Evolutionary conservation across 208 protist species (phyloP).

Genomic region (Trypanosoma theileri): DNA sequence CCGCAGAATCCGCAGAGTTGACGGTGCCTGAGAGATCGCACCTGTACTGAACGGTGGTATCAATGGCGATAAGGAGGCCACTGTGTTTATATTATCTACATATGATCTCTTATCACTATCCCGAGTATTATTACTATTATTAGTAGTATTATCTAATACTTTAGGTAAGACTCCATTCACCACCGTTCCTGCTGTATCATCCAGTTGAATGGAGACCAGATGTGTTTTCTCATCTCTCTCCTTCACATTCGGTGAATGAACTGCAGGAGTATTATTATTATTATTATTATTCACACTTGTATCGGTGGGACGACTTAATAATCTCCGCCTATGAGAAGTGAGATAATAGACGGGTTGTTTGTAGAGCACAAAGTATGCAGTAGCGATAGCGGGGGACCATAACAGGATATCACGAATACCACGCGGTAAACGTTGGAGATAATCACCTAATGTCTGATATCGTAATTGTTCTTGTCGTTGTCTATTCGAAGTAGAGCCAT

Average conservation of each 20-base stretch:
- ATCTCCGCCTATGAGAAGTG: slow-evolving; percentile 34
- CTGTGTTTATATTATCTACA: background rate
- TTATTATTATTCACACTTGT: background rate
- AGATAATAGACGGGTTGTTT: slow-evolving; percentile 59
- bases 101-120: background rate
- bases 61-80: slow-evolving; percentile 2
- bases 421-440: slow-evolving; percentile 47
- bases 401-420: slow-evolving; percentile 50
- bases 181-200: background rate
- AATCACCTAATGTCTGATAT: slow-evolving; percentile 41
- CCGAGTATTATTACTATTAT: no score
- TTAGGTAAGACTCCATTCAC: slow-evolving; percentile 9
- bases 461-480: background rate
- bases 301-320: slow-evolving; percentile 19
- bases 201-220: no score
- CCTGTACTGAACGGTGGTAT: slow-evolving; percentile 36
- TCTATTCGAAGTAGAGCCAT: background rate
- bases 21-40: slow-evolving; percentile 25
- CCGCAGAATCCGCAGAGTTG: slow-evolving; percentile 37
- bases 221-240: no score
- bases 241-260: no score
- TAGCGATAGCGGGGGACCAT: slow-evolving; percentile 50
- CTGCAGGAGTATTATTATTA: slow-evolving; percentile 1
- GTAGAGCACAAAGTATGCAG: slow-evolving; percentile 43
- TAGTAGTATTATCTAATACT: background rate